phyloP scores from a whole-genome alignment of 2,329 filamentous ascomycete genomes.

The Aspergillus nomiae region DNA sequence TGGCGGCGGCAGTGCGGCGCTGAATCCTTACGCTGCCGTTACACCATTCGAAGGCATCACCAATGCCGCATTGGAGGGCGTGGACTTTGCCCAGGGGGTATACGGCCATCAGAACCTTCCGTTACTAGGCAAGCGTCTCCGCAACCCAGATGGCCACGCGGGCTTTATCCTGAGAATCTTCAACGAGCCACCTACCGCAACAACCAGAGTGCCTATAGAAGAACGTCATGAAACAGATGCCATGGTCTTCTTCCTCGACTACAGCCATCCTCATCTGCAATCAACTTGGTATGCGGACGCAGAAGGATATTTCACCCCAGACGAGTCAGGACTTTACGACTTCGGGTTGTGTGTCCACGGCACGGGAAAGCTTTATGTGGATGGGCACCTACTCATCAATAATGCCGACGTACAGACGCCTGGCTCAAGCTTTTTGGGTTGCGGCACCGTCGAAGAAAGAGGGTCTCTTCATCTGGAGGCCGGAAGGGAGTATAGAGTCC shows the following conservation, averaged over 20 bases:
- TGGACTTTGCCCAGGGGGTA: conserved; percentile 58
- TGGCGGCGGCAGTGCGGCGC: conserved; percentile 64
- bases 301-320: conserved; percentile 57
- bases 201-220: conserved; percentile 53
- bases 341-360: conserved; percentile 64
- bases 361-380: conserved; percentile 63
- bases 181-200: conserved; percentile 55
- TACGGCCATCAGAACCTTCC: conserved; percentile 65
- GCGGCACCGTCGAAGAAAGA: conserved; percentile 63
- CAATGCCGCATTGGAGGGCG: conserved; percentile 25
- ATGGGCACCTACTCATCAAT: conserved; percentile 63
- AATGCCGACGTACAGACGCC: conserved; percentile 62
- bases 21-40: conserved; percentile 43
- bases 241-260: conserved; percentile 51
- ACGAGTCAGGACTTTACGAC: conserved; percentile 61
- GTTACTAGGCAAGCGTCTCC: conserved; percentile 54
- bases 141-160: conserved; percentile 49
- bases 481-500: conserved; percentile 58
- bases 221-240: conserved; percentile 43
- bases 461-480: conserved; percentile 58
- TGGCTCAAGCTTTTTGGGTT: conserved; percentile 65
- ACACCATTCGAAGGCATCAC: conserved; percentile 43
- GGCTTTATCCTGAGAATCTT: conserved; percentile 65
- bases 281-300: conserved; percentile 24
- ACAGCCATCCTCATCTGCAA: conserved; percentile 54